phyloP scores from a whole-genome alignment of 257 asterid genomes.

The Parsonsia alboflavescens region DNA sequence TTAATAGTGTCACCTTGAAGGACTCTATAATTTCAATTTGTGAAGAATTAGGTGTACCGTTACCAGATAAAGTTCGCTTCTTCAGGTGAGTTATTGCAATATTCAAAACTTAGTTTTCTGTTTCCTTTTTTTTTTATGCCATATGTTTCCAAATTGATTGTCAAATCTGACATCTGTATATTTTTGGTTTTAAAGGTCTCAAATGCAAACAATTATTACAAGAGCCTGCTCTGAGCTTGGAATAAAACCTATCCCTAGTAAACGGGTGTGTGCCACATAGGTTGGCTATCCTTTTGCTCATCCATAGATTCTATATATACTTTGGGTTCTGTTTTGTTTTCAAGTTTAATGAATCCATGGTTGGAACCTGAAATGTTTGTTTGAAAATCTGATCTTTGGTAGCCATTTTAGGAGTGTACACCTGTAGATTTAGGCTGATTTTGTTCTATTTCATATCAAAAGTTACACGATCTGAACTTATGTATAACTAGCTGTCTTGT shows the following conservation, averaged over 20 bases:
- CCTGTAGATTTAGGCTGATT: not conserved
- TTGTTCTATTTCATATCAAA: not conserved
- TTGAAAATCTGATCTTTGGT: not conserved
- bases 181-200: constrained; percentile 59
- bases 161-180: constrained; percentile 11
- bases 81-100: constrained; percentile 49
- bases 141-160: not conserved
- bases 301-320: not conserved
- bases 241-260: constrained; percentile 75
- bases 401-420: not conserved
- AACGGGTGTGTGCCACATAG: constrained; percentile 58
- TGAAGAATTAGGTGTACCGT: constrained; percentile 72
- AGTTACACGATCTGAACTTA: not conserved
- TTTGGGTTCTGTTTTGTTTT: not conserved
- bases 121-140: not conserved
- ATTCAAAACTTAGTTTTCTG: not conserved
- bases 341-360: not conserved
- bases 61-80: constrained; percentile 74
- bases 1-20: constrained; percentile 89
- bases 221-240: constrained; percentile 90
- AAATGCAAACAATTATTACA: constrained; percentile 93
- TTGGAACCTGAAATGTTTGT: not conserved
- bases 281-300: constrained; percentile 12
- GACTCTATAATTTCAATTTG: constrained; percentile 64
- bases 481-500: not conserved